Evolutionary conservation across 805 yeast genomes (phyloP), one percentile per base, ranked within the genome.

Genomic region (Starmerella apis): DNA sequence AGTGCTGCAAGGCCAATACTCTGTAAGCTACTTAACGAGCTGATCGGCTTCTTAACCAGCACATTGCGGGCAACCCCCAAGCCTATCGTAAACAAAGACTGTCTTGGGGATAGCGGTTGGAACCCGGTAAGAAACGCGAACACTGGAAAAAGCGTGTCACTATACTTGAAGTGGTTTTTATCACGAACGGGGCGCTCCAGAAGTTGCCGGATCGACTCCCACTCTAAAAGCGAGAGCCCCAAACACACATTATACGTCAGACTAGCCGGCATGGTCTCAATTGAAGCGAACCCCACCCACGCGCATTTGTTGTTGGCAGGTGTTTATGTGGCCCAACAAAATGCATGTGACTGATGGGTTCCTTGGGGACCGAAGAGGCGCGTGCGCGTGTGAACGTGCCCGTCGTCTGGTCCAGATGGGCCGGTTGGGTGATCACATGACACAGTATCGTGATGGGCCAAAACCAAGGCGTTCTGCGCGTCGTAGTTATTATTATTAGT

Each of bases 11-110:
- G 35, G 6, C 66, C 67, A 18, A 59, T 52, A 3, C 66, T 58
- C 41, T 64, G 68, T 42, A 64, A 48, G 30, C 63, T 58, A 5
- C 68, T 67, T 18, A 57, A 55, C 19, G 57, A 58, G 5, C 65
- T 25, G n/a, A 16, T 23, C 32, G 49, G 14, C 38, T 33, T 6
- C 33, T 48, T 20, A 46, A 54, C 27, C 33, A 48, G 13, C 51
- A 48, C 24, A 47, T 62, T 64, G 48, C 59, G 64, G 2, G 58
- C 62, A 5, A 62, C 23, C 1, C 68, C 68, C 31, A 63, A 54
- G 11, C 66, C 67, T 3, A 63, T 48, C 6, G 58, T 25, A 6
- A 53, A 44, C 10, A 57, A 50, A 28, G 59, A 50, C 13, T 57
- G 37, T 22, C 43, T 32, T 39, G 50, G 36, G 2, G 60, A 50